Base-by-base conservation (phyloP, 345 rosid genomes). In the Conringia planisiliqua region DNA sequence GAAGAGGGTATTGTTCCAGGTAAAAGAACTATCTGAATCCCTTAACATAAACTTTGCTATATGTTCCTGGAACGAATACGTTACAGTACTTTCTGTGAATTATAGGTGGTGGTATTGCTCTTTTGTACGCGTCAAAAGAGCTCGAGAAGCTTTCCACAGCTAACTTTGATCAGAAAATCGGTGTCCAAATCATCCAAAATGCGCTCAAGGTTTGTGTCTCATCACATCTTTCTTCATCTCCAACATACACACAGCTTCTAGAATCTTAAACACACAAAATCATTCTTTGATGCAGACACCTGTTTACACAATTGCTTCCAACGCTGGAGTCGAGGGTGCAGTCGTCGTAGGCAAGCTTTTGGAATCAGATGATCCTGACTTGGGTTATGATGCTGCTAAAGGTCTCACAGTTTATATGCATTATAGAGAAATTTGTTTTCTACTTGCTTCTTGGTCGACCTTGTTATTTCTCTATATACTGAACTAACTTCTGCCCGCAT, bases 1-100 rank as follows among this genome's bases (percentile, higher is more conserved):
- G 99, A 96, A 78, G 99, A 92, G 89, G 99, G 98, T 68, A 96
- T 96, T 68, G 97, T 96, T 42, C 87, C 98, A 68, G 99, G 98
- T 91, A 81, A 64, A 10, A 39, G 8, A 36, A 42, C 29, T 5
- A 22, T 55, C 68, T 48, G 2, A 61, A 50, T 30, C 10, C 43
- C 18, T 52, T 5, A 33, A 6, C 7, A 60, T 20, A 30, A 42
- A 40, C 32, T 14, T 68, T 32, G 14, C 29, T 56, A 52, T 7
- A 29, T 0, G 30, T 38, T 24, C 27, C 20, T 43, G 29, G 20
- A 12, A 7, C 10, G 50, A 51, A 10, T 20, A 7, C 3, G 2
- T 7, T 10, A 60, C 30, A 38, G 40, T 8, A 3, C 58, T 29
- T 10, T 52, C 39, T 17, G 20, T 40, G 29, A 10, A 32, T 32